phyloP scores from a whole-genome alignment of 306 rosid genomes.

The Dalbergia oliveri region DNA sequence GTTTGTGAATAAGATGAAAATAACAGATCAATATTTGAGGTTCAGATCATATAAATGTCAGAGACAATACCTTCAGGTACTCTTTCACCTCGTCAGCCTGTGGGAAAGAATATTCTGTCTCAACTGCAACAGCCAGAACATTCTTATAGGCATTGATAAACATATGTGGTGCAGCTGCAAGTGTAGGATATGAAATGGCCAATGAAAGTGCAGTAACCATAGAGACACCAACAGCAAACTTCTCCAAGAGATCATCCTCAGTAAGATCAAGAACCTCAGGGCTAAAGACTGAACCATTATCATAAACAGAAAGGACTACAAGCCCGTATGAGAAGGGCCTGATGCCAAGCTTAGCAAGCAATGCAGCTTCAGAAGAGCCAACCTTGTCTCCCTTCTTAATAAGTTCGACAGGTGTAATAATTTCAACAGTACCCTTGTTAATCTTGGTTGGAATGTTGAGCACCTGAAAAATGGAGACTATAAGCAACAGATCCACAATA shows the following conservation, averaged over 20 bases:
- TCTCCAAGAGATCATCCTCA: conserved; percentile 76
- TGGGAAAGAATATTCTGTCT: conserved; percentile 71
- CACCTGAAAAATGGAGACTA: conserved; percentile 54
- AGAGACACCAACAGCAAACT: conserved; percentile 81
- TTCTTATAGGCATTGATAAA: conserved; percentile 83
- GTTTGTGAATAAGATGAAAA: neutral
- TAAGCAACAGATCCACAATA: neutral
- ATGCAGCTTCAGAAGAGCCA: conserved; percentile 93
- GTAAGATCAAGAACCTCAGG: conserved; percentile 93
- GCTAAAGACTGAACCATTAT: conserved; percentile 81
- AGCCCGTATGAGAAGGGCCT: conserved; percentile 97
- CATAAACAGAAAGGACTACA: conserved; percentile 73
- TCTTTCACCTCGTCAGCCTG: conserved; percentile 87
- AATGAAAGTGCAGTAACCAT: conserved; percentile 77
- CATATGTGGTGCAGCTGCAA: conserved; percentile 94
- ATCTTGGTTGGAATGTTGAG: conserved; percentile 90
- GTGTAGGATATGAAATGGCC: conserved; percentile 83
- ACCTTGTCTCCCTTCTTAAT: conserved; percentile 96
- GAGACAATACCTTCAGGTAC: conserved; percentile 64
- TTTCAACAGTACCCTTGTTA: conserved; percentile 96
- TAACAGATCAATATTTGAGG: no score
- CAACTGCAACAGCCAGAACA: conserved; percentile 70
- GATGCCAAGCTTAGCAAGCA: conserved; percentile 91
- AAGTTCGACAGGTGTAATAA: conserved; percentile 94
- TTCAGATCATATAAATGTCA: neutral